Evolutionary conservation across 768 basidiomycete genomes (phyloP).

Genomic region (Exidia glandulosa): DNA sequence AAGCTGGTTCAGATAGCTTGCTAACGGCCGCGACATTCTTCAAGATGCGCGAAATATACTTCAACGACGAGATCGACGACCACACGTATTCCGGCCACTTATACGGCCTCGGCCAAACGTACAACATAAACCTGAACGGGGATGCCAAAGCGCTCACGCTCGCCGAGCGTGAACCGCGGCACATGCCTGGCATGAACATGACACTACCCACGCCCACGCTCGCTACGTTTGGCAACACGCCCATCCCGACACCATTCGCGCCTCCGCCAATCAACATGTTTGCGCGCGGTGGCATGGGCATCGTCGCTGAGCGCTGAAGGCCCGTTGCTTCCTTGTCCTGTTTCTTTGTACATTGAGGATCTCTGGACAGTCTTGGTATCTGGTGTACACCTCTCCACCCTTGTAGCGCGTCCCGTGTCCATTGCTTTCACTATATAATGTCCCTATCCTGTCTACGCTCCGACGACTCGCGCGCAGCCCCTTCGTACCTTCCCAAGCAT

Average conservation of each 20-base stretch:
- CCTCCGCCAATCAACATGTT: not conserved
- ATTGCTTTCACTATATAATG: no score
- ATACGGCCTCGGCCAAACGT: constrained; percentile 71
- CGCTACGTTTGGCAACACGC: not conserved
- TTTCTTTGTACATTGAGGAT: not conserved
- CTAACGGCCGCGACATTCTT: constrained; percentile 91
- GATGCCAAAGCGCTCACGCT: not conserved
- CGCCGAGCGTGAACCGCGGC: constrained; percentile 4
- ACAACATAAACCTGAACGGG: not conserved
- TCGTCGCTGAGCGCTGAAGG: not conserved
- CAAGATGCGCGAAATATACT: constrained; percentile 89
- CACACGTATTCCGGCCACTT: constrained; percentile 71
- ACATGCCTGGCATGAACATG: not conserved
- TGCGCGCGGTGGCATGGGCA: not conserved
- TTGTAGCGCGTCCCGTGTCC: not conserved
- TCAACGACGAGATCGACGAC: constrained; percentile 82
- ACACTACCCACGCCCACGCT: not conserved
- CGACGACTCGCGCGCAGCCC: no score
- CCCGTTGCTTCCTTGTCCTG: not conserved
- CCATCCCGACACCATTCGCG: not conserved
- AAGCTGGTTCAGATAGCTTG: constrained; percentile 95
- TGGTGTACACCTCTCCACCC: not conserved
- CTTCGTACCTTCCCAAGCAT: no score
- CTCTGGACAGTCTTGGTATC: not conserved
- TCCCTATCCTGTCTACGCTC: no score